Conservation (phyloP, 1,284 basidiomycete species). For the Fomes fomentarius region DNA sequence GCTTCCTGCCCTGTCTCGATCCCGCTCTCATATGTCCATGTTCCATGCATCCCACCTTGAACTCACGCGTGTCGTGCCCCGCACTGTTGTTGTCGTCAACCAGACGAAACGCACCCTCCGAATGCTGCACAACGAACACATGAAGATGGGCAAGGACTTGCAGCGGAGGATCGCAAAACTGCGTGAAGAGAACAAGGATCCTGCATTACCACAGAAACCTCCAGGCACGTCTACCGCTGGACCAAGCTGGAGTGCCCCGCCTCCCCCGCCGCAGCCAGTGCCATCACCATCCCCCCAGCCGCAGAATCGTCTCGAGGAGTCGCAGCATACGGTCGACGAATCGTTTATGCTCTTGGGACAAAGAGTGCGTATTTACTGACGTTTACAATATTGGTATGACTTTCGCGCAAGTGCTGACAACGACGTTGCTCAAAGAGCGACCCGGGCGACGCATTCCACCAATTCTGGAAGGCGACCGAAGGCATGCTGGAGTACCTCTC, state of each 20-base stretch:
- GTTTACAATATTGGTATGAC: no score
- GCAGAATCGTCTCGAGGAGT: conserved; percentile 56
- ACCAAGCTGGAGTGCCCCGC: conserved; percentile 20
- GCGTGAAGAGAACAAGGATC: conserved; percentile 74
- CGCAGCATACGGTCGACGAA: conserved; percentile 76
- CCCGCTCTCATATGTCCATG: not conserved
- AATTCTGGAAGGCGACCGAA: conserved; percentile 85
- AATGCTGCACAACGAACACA: conserved; percentile 74
- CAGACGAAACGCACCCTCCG: conserved; percentile 77
- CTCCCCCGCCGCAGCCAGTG: conserved; percentile 27
- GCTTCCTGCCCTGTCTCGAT: conserved; percentile 11
- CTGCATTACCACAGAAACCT: conserved; percentile 49
- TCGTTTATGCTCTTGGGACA: conserved; percentile 84
- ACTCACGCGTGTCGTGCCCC: no score
- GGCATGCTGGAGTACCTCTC: conserved; percentile 81
- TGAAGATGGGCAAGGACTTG: conserved; percentile 67
- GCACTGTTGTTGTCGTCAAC: no score
- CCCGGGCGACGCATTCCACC: conserved; percentile 75
- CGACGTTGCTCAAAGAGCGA: conserved; percentile 28
- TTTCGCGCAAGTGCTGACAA: not conserved
- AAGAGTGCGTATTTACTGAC: conserved; percentile 51
- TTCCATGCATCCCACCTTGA: not conserved
- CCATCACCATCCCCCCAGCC: conserved; percentile 48
- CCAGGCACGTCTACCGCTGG: conserved; percentile 26
- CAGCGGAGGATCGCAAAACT: conserved; percentile 70